These are phyloP conservation scores for Phytophthora sp. DNA, from an alignment of 352 stramenopile species.

Conservation along the genomic window DNA sequence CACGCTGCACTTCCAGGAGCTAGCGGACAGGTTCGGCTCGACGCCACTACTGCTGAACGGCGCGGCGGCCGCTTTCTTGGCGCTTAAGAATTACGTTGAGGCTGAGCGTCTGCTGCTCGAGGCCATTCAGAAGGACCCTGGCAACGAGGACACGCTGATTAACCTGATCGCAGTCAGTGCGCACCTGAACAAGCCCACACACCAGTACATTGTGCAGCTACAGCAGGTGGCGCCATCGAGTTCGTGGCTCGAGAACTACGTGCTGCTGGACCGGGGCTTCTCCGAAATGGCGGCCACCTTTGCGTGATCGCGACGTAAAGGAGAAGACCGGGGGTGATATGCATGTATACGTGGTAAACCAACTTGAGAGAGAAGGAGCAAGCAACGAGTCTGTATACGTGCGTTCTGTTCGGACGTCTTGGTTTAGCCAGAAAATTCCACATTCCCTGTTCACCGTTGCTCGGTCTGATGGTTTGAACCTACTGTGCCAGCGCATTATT, in stretches of 20 bases:
- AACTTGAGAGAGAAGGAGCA: constrained; percentile 20
- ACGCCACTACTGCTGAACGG: constrained; percentile 93
- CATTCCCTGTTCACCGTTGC: constrained; percentile 17
- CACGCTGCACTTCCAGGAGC: constrained; percentile 92
- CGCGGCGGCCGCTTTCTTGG: constrained; percentile 92
- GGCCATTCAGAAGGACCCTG: constrained; percentile 81
- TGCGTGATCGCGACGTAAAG: constrained; percentile 41
- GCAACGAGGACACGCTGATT: constrained; percentile 93
- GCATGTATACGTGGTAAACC: constrained; percentile 30
- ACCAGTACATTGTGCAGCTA: constrained; percentile 84
- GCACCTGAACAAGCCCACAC: constrained; percentile 88
- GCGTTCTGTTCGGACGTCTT: constrained; percentile 16
- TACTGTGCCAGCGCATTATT: constrained; percentile 25
- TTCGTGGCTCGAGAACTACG: constrained; percentile 77
- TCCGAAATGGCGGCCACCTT: constrained; percentile 70
- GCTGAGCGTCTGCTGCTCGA: constrained; percentile 91
- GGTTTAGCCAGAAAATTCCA: constrained; percentile 25
- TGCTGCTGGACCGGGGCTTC: constrained; percentile 72
- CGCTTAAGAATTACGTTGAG: constrained; percentile 89
- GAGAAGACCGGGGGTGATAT: constrained; percentile 12
- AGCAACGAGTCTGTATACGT: constrained; percentile 24
- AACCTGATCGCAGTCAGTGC: constrained; percentile 93
- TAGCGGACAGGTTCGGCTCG: constrained; percentile 95
- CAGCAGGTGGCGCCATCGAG: constrained; percentile 77
- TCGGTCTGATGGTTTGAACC: constrained; percentile 5